phyloP scores from a whole-genome alignment of 768 basidiomycete genomes.

The Pleurotus eryngii region DNA sequence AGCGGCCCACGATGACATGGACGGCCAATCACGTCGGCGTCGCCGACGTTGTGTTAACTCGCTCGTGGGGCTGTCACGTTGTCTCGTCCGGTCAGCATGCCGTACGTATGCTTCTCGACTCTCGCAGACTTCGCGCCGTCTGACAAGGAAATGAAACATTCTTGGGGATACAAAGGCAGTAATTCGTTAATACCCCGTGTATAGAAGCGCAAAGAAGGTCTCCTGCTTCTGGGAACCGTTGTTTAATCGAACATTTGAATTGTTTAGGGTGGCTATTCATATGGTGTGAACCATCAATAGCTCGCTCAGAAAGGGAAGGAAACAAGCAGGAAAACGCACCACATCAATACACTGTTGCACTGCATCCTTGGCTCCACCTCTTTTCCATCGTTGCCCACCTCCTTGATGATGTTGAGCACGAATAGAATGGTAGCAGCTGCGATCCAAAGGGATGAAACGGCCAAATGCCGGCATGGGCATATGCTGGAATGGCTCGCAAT shows the following conservation, averaged over 20 bases:
- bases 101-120: too few relatives aligned
- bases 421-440: constrained; percentile 25
- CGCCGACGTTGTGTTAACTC: too few relatives aligned
- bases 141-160: too few relatives aligned
- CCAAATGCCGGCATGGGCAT: constrained; percentile 34
- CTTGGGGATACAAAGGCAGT: too few relatives aligned
- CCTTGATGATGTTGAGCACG: constrained; percentile 26
- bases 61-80: too few relatives aligned
- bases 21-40: too few relatives aligned
- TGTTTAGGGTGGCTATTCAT: constrained; percentile 19
- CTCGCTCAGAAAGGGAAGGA: too few relatives aligned
- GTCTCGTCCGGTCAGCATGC: too few relatives aligned
- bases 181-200: neutral
- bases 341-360: constrained; percentile 6
- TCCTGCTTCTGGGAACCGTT: constrained; percentile 19
- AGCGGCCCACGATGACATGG: too few relatives aligned
- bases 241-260: constrained; percentile 24
- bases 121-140: too few relatives aligned
- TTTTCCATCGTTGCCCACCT: constrained; percentile 25
- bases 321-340: neutral
- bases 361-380: constrained; percentile 18
- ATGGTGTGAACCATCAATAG: neutral
- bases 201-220: constrained; percentile 9
- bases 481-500: constrained; percentile 16
- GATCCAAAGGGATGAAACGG: constrained; percentile 26